These are phyloP conservation scores for Fusarium proliferatum DNA, from an alignment of 2,329 filamentous ascomycete species.

Conservation along the genomic window DNA sequence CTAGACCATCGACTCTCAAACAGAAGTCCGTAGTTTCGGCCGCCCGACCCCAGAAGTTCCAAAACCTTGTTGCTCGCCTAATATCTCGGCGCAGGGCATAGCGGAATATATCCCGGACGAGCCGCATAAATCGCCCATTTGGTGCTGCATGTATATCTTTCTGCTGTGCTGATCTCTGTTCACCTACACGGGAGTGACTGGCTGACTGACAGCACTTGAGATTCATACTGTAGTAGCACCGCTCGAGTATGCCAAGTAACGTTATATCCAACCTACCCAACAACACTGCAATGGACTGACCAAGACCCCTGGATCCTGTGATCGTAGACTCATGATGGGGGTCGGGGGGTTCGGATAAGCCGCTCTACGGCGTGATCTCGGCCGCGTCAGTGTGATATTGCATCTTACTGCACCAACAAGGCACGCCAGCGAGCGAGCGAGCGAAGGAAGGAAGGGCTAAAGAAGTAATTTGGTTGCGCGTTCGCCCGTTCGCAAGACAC, in stretches of 20 bases:
- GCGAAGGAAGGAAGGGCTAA: slow-evolving; percentile 9
- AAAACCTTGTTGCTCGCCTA: slow-evolving; percentile 18
- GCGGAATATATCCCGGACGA: slow-evolving; percentile 33
- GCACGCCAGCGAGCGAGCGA: slow-evolving; percentile 4
- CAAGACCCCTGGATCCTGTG: slow-evolving; percentile 20
- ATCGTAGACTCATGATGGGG: slow-evolving; percentile 19
- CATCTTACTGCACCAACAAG: slow-evolving; percentile 33
- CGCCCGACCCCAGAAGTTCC: slow-evolving; percentile 17
- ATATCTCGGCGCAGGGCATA: slow-evolving; percentile 6
- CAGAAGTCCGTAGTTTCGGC: slow-evolving; percentile 16
- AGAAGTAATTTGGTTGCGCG: slow-evolving; percentile 13
- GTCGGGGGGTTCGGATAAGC: slow-evolving; percentile 32
- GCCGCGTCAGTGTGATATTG: slow-evolving; percentile 35
- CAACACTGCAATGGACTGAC: background rate
- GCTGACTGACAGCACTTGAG: background rate
- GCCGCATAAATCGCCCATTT: slow-evolving; percentile 15
- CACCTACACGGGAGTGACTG: slow-evolving; percentile 3
- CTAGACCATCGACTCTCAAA: slow-evolving; percentile 2
- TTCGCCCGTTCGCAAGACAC: background rate
- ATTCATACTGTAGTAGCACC: background rate
- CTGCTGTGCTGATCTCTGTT: slow-evolving; percentile 24
- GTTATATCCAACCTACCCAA: background rate
- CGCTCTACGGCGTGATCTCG: slow-evolving; percentile 41
- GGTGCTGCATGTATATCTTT: background rate
- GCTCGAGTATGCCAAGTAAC: background rate